Conservation (phyloP, 163 green algal genomes). For the Scenedesmus sp. region DNA sequence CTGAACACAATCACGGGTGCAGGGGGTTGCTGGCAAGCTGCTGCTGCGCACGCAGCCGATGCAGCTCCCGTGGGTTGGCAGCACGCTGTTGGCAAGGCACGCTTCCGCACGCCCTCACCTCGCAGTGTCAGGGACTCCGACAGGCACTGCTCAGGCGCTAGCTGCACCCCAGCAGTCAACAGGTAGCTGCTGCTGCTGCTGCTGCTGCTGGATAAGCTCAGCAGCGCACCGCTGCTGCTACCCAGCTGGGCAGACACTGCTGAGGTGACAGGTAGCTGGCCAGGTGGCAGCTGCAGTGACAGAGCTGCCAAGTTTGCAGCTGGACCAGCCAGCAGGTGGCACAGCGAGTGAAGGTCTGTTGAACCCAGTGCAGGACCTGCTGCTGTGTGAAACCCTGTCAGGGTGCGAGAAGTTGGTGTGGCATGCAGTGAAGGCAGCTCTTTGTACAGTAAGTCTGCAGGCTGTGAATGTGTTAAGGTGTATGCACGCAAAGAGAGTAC, state of each 20-base stretch:
- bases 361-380: constrained; percentile 42
- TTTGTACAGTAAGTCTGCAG: neutral
- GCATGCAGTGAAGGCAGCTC: too few relatives aligned
- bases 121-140: constrained; percentile 59
- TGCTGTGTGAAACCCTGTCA: constrained; percentile 49
- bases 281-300: constrained; percentile 62
- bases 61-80: too few relatives aligned
- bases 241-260: neutral
- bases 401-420: neutral
- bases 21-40: too few relatives aligned
- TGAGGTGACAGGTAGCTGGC: constrained; percentile 9
- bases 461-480: too few relatives aligned
- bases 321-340: constrained; percentile 60
- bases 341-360: constrained; percentile 64
- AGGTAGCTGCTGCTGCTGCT: neutral
- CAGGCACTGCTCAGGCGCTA: constrained; percentile 18
- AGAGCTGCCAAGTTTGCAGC: constrained; percentile 59
- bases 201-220: neutral
- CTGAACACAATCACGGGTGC: too few relatives aligned
- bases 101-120: constrained; percentile 21
- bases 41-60: too few relatives aligned
- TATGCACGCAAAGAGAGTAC: too few relatives aligned
- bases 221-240: neutral
- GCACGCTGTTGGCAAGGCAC: too few relatives aligned
- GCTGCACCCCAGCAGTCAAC: constrained; percentile 57